A percentile compares a stretch with the other conserved stretches of the same genome.
Conservation (phyloP, 192 early-diverging fungal species). For the Entophlyctis luteolus region DNA sequence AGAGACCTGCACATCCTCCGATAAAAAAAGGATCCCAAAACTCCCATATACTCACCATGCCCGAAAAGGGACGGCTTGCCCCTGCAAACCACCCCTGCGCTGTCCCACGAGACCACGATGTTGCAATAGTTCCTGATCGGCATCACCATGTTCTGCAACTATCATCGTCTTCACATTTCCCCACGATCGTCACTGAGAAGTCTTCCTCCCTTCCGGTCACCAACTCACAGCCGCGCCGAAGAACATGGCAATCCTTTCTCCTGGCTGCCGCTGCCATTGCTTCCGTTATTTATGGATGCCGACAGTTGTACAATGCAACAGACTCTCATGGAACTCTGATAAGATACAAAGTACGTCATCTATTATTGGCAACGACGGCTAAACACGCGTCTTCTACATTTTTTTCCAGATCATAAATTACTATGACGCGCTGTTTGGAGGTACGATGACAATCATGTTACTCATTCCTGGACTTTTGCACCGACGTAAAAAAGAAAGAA, state of each 20-base stretch:
- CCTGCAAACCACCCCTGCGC: no score
- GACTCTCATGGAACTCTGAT: constrained; percentile 10
- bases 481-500: not conserved
- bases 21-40: no score
- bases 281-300: not conserved
- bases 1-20: no score
- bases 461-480: no score
- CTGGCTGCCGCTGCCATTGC: not conserved
- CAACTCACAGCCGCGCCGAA: not conserved
- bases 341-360: constrained; percentile 13
- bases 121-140: no score
- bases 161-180: no score
- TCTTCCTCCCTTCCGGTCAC: not conserved
- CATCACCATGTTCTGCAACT: no score
- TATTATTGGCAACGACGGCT: not conserved
- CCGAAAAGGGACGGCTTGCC: no score
- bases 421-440: constrained; percentile 15
- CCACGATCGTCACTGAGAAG: no score
- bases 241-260: not conserved
- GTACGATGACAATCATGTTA: not conserved
- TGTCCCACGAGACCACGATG: no score
- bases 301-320: not conserved
- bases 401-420: constrained; percentile 5
- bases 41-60: no score
- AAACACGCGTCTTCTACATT: not conserved